Evolutionary conservation across 768 basidiomycete genomes (phyloP), one percentile per base, ranked within the genome.

Genomic region (Agaricus blazei): DNA sequence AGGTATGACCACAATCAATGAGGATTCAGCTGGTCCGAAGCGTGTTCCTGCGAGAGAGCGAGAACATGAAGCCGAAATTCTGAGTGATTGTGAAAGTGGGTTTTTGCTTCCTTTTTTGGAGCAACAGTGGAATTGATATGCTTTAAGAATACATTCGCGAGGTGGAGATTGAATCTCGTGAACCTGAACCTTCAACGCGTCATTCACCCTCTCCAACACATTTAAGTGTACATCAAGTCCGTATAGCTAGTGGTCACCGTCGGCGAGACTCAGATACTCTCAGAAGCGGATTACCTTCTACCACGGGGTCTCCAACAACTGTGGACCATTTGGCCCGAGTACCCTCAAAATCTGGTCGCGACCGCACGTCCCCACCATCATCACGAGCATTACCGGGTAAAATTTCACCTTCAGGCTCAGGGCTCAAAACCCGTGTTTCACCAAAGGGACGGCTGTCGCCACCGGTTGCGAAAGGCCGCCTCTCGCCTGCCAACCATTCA

Each of bases 191-290:
- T 42, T 67, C 70, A 29, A 62, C 74, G 19, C 77, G 81, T 43
- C 75, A 80, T 56, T 79, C 83, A 0, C 84, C 84, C 2, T 84
- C 85, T 4, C 72, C 70, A 0, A 72, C 70, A 1, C 67, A 69
- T 31, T 61, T 64, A 41, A 60, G 49, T 23, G 55, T 57, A 7
- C 64, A 58, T 59, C 64, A 64, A 60, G 61, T 43, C 19, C 64
- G 12, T 7, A 71, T 52, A 59, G 59, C 57, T 59, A 72, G 76
- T 60, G 69, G 67, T 2, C 89, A 91, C 64, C 78, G 74, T 61
- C 82, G 89, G 48, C 80, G 82, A 27, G 88, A 90, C 55, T 90
- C 89, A 0, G 89, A 92, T 59, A 90, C 89, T 0, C 70, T 90
- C 28, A 86, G 85, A 11, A 64, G 61, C 31, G 44, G 79, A 6